Base-by-base conservation (phyloP, 225 moss, liverwort and hornwort species). In the Neckera pumila region DNA sequence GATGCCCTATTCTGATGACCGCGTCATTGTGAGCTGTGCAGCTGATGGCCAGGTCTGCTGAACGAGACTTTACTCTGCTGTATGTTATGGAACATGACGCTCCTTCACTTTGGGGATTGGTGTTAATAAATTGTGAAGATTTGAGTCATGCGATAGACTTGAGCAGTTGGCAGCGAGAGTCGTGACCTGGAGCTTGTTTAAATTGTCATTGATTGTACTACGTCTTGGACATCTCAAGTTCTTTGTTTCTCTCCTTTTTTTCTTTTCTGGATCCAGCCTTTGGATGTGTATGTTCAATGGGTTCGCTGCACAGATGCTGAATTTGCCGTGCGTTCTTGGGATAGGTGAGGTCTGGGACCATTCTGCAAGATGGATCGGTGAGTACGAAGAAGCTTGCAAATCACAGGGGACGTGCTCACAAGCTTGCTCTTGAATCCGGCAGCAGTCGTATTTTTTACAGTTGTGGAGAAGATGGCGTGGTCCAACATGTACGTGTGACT, bases 1-100 rank as follows among this genome's bases (percentile, higher is more conserved):
- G 87, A 93, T 98, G 87, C 96, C 98, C 62, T 94, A 93, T 91
- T 98, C 95, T 77, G 95, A 97, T 91, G 95, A 98, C 73, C 95
- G 90, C 89, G 83, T 91, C 56, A 95, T 97, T 86, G 93, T 97
- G 45, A 95, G 93, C 79, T 98, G 96, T 90, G 87, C 76, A 84
- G 97, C 95, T 76, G 98, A 97, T 72, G 97, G 96, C 84, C 93
- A 93, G 90, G 93, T 94, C 36, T 87, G 86, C 36, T 57, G 40
- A 88, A 59, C n/a, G 16, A 58, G 34, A 47, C 70, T 47, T 87
- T 62, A 59, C 23, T 16, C 26, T 83, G 17, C 47, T 51, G 51
- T 22, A 40, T 62, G 62, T 53, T 73, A 21, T 87, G 57, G 33
- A 86, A 53, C 86, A 30, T n/a, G 25, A 77, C 23, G 8, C 26